Evolutionary conservation across 2,329 filamentous ascomycete genomes (phyloP).

Genomic region (Botrytis fabae): DNA sequence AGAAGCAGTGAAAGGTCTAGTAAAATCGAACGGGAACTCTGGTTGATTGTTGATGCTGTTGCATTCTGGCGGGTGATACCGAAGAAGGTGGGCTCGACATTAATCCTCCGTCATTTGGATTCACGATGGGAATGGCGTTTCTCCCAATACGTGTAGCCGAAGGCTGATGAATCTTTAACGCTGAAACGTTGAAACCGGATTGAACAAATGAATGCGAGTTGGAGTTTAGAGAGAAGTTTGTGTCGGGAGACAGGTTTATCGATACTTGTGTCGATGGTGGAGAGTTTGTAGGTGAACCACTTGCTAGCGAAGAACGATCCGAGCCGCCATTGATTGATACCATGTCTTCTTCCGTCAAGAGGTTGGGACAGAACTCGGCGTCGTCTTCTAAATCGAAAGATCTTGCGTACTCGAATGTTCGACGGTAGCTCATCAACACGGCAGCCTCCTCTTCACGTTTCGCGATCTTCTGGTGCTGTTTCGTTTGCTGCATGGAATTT

Average conservation of each 20-base stretch:
- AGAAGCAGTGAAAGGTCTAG: constrained; percentile 33
- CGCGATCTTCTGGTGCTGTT: constrained; percentile 76
- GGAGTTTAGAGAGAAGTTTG: constrained; percentile 73
- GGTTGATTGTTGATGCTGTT: constrained; percentile 38
- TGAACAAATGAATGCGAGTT: constrained; percentile 66
- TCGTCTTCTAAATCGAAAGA: constrained; percentile 97
- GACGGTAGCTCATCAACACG: constrained; percentile 74
- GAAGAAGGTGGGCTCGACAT: constrained; percentile 85
- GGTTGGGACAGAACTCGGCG: constrained; percentile 88
- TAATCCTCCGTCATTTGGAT: constrained; percentile 85
- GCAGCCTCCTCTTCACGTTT: constrained; percentile 88
- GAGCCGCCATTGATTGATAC: constrained; percentile 90
- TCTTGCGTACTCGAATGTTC: constrained; percentile 84
- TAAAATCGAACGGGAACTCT: constrained; percentile 33
- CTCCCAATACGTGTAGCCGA: constrained; percentile 78
- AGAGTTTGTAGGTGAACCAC: constrained; percentile 88
- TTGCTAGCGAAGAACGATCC: constrained; percentile 91
- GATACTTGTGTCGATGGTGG: constrained; percentile 80
- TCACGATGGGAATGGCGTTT: constrained; percentile 97
- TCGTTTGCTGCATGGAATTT: constrained; percentile 62
- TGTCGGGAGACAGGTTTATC: constrained; percentile 56
- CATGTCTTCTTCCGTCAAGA: constrained; percentile 81
- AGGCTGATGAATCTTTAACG: constrained; percentile 86
- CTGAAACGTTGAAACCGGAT: constrained; percentile 61
- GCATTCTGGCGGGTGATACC: constrained; percentile 63